Conservation (phyloP, 2,329 filamentous ascomycete species). For the Pseudogymnoascus sp. region DNA sequence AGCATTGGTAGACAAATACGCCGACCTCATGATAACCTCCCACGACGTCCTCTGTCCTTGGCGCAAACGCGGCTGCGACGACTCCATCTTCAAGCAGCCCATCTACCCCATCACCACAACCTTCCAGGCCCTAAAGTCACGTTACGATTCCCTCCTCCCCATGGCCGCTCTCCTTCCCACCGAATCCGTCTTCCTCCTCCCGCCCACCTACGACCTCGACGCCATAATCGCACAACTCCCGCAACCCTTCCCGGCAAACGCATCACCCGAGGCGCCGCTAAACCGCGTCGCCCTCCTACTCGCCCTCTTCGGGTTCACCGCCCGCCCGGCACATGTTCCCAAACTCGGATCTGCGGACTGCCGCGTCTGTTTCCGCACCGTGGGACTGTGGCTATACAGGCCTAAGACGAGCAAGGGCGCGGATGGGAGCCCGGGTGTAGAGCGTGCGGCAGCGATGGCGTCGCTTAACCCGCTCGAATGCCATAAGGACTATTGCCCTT, state of each 20-base stretch:
- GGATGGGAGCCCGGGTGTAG: constrained; percentile 41
- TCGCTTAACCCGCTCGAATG: constrained; percentile 61
- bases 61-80: constrained; percentile 79
- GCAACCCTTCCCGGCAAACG: constrained; percentile 35
- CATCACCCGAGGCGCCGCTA: constrained; percentile 23
- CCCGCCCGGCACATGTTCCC: constrained; percentile 25
- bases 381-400: constrained; percentile 92
- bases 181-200: constrained; percentile 29
- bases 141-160: constrained; percentile 60
- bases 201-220: constrained; percentile 44
- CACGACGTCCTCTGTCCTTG: constrained; percentile 81
- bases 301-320: constrained; percentile 69
- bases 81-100: constrained; percentile 52
- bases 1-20: constrained; percentile 69
- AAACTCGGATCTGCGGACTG: constrained; percentile 48
- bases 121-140: constrained; percentile 48
- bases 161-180: constrained; percentile 46
- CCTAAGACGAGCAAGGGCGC: constrained; percentile 57
- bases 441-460: constrained; percentile 48
- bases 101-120: constrained; percentile 54
- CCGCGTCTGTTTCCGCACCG: constrained; percentile 74
- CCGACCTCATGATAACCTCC: constrained; percentile 60
- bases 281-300: constrained; percentile 59
- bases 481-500: constrained; percentile 78
- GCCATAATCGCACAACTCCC: constrained; percentile 43